phyloP scores from a whole-genome alignment of 208 protist genomes.

The Eutreptiella sp. region DNA sequence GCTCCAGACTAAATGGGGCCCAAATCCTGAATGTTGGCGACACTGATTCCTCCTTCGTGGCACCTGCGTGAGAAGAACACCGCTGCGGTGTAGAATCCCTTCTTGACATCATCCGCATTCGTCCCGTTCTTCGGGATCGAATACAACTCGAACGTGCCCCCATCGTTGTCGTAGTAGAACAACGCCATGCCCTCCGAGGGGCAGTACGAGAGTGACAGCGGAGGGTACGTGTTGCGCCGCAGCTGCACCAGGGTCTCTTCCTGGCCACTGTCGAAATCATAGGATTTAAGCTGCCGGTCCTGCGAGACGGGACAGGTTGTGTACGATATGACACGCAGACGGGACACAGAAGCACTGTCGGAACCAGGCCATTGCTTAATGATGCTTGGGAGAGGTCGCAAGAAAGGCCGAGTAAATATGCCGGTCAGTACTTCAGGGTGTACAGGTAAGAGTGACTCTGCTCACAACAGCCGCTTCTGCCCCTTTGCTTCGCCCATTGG shows the following conservation, averaged over 20 bases:
- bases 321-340: too few species aligned
- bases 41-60: too few species aligned
- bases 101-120: conserved; percentile 44
- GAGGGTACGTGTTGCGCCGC: conserved; percentile 12
- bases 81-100: conserved; percentile 49
- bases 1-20: too few species aligned
- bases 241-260: conserved; percentile 40
- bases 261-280: conserved; percentile 40
- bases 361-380: too few species aligned
- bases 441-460: background rate
- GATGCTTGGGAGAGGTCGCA: too few species aligned
- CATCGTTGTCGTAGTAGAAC: conserved; percentile 47
- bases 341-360: too few species aligned
- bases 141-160: conserved; percentile 73
- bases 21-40: too few species aligned
- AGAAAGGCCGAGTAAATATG: too few species aligned
- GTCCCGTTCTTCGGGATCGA: conserved; percentile 35
- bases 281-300: conserved; percentile 18
- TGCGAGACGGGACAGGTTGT: conserved; percentile 13
- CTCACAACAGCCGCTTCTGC: background rate
- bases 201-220: conserved; percentile 1
- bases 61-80: conserved; percentile 89
- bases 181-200: conserved; percentile 31
- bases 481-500: background rate
- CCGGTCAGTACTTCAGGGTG: too few species aligned